Base-by-base conservation (phyloP, 805 yeast species). In the Pichia thaimueangensis region DNA sequence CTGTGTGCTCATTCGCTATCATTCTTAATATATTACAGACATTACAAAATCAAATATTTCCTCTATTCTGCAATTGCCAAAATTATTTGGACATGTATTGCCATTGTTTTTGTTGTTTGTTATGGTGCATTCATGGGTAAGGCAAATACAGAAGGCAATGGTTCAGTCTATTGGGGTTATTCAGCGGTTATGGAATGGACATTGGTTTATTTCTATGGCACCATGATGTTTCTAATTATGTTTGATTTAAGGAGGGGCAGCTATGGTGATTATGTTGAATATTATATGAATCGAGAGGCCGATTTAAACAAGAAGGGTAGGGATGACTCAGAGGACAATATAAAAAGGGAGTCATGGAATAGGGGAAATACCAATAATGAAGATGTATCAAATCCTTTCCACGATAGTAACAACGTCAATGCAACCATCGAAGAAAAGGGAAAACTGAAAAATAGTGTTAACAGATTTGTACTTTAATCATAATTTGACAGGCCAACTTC, bases 181-280 rank as follows among this genome's bases (percentile, higher is more conserved):
- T 70, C 80, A 31, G 88, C 88, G 0, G 66, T 70, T 17, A 77
- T 83, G 57, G 97, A 91, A 63, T 91, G 97, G 97, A 57, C 80
- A 3, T 62, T 89, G 33, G 80, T 91, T n/a, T 89, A 80, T 62
- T 80, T 86, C 78, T 89, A 84, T 57, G 93, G 95, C 3, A 53
- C 81, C 27, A 68, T 84, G 47, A 74, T 81, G 49, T 56, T 81
- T 4, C 64, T 80, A 43, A 69, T 89, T 59, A 65, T 83, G 2
- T 70, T 75, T 46, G 97, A 91, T 58, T 70, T 88, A 37, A 67
- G 54, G 30, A 40, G 48, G 17, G 45, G 45, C 21, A 48, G 47
- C 17, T 47, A 46, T 23, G 53, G 53, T 7, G 48, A 46, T 27
- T 45, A 34, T 30, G 47, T 43, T 15, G 37, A 38, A 13, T 36